Base-by-base conservation (phyloP, 2,329 filamentous ascomycete genomes). In the Pseudocercospora pini-densiflorae region DNA sequence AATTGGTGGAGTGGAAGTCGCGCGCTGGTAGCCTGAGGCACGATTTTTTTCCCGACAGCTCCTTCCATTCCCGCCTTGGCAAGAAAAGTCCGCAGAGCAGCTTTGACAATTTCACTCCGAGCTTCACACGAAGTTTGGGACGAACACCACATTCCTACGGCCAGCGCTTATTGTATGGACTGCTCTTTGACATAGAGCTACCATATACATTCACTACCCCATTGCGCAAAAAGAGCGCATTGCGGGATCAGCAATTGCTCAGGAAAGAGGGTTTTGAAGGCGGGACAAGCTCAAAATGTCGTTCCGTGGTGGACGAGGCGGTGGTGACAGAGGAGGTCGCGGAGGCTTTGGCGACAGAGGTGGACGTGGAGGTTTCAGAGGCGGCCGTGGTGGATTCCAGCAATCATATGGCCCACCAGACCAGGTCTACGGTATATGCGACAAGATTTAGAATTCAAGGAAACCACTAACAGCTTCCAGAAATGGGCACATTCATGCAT, bases 401-500 rank as follows among this genome's bases (percentile, higher is more conserved):
- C 70, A 72, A 58, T 73, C 75, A 59, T 82, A 78, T 69, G 81
- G 81, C 21, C 81, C 81, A 33, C 81, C 81, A 71, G 80, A 79
- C 63, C 72, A 76, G 67, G 81, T 83, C 55, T 74, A 78, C 40
- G 81, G 81, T 83, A 75, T 64, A 75, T 59, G 23, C 36, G 19
- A 31, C 23, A 36, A 58, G 19, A 58, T 43, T 8, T 21, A 19
- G 2, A 1, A 14, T 24, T 58, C 10, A 2, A 24, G n/a, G 0
- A 10, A 1, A 36, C 43, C 36, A 59, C 27, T 24, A 47, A 64
- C 51, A 27, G 31, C 36, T 47, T 47, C 2, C 59, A 70, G 95
- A 97, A 84, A 93, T 99, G 91, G 95, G 95, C 81, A 88, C 88
- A 72, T 97, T 98, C 82, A 83, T 97, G 79, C 95, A 99, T 84